Conservation (phyloP, 2,329 filamentous ascomycete genomes). For the Ilyonectria mors-panacis region DNA sequence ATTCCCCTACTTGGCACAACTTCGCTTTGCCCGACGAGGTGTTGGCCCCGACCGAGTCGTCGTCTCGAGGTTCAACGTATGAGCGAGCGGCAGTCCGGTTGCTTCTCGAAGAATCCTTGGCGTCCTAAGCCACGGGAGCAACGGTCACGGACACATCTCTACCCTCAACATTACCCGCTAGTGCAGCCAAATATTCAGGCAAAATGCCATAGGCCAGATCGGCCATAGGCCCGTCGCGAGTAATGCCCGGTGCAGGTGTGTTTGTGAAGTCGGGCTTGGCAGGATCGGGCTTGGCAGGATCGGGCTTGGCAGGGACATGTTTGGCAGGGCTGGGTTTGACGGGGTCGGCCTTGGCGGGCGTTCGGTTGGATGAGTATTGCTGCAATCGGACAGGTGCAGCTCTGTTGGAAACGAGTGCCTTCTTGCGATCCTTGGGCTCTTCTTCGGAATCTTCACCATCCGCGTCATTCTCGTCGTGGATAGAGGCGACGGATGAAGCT, state of each 20-base stretch:
- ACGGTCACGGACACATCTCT: neutral
- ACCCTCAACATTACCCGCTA: neutral
- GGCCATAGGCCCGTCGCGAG: neutral
- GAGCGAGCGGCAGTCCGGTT: neutral
- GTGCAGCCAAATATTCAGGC: slow-evolving; percentile 6
- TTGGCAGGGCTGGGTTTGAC: neutral
- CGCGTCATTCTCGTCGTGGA: slow-evolving; percentile 14
- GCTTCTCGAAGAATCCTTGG: neutral
- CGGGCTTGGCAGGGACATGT: neutral
- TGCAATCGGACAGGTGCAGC: neutral
- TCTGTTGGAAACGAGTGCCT: neutral
- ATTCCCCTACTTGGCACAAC: neutral
- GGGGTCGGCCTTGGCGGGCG: neutral
- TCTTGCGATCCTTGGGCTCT: neutral
- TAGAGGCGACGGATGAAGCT: neutral
- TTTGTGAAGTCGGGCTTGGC: neutral
- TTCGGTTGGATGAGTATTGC: neutral
- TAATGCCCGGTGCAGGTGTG: neutral
- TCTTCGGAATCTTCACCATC: slow-evolving; percentile 20
- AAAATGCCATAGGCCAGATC: slow-evolving; percentile 3
- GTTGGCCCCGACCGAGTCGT: neutral
- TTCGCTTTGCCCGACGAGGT: neutral
- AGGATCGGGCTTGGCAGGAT: neutral
- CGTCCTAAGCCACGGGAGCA: neutral
- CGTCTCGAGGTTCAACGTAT: neutral